A percentile compares a stretch with the other conserved stretches of the same genome.
Evolutionary conservation across 2,329 filamentous ascomycete species (phyloP).

Genomic region (Byssoonygena ceratinophila): DNA sequence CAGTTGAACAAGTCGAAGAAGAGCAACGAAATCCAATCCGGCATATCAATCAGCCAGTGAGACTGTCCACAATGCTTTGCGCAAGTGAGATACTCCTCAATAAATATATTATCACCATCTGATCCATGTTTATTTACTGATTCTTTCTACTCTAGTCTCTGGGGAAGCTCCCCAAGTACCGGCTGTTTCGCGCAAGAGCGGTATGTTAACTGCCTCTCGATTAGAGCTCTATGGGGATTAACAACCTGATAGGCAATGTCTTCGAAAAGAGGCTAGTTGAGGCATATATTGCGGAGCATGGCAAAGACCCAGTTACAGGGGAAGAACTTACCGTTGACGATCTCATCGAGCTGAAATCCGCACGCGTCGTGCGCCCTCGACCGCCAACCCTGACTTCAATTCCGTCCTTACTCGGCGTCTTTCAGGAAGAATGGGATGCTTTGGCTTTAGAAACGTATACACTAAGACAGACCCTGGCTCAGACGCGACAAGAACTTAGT

Average conservation of each 20-base stretch:
- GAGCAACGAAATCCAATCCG: neutral
- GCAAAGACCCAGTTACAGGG: constrained; percentile 80
- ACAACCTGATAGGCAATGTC: constrained; percentile 55
- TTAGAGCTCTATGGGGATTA: constrained; percentile 21
- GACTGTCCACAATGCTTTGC: constrained; percentile 44
- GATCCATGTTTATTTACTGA: constrained; percentile 3
- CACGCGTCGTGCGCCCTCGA: constrained; percentile 73
- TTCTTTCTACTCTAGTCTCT: constrained; percentile 54
- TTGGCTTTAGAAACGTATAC: constrained; percentile 85
- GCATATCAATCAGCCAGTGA: neutral
- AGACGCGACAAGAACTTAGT: constrained; percentile 85
- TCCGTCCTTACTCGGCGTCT: constrained; percentile 81
- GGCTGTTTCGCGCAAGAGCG: constrained; percentile 88
- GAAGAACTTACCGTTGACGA: constrained; percentile 76
- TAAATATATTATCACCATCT: neutral
- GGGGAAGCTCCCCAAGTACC: constrained; percentile 92
- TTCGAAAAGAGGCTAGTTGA: constrained; percentile 95
- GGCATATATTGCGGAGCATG: constrained; percentile 85
- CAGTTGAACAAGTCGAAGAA: neutral
- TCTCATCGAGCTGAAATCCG: constrained; percentile 74
- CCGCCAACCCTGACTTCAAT: constrained; percentile 93
- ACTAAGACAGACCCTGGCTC: constrained; percentile 74
- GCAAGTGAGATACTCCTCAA: constrained; percentile 48
- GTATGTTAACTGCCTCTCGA: constrained; percentile 42
- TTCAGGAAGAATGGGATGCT: constrained; percentile 98